These are phyloP conservation scores for Exophiala sp. DNA, from an alignment of 2,329 filamentous ascomycete genomes.

Conservation along the genomic window DNA sequence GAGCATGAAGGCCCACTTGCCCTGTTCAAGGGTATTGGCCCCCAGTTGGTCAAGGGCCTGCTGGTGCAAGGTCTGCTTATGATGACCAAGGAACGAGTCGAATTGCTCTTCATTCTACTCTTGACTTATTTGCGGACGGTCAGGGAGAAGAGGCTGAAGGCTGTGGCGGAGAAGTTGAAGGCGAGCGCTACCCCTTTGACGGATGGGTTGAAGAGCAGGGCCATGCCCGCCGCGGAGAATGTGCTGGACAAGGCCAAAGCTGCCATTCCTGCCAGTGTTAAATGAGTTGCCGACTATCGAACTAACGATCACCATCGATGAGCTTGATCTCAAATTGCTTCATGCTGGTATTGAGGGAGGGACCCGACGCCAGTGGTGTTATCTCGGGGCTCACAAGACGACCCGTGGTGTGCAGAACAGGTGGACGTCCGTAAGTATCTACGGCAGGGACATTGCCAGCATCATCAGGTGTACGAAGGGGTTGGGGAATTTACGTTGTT, in stretches of 20 bases:
- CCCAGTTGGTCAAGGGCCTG: slow-evolving; percentile 87
- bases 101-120: slow-evolving; percentile 78
- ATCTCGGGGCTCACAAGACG: neutral
- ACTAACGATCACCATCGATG: neutral
- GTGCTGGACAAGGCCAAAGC: slow-evolving; percentile 48
- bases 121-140: slow-evolving; percentile 73
- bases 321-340: neutral
- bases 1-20: slow-evolving; percentile 74
- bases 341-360: neutral
- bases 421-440: neutral
- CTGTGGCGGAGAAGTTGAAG: slow-evolving; percentile 48
- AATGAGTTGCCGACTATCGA: slow-evolving; percentile 33
- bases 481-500: too few relatives aligned
- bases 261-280: slow-evolving; percentile 43
- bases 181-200: slow-evolving; percentile 7
- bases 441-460: neutral
- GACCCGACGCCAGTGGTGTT: neutral
- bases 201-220: slow-evolving; percentile 15
- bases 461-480: neutral
- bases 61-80: slow-evolving; percentile 93
- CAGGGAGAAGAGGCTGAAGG: slow-evolving; percentile 62
- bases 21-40: slow-evolving; percentile 95
- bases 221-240: slow-evolving; percentile 24
- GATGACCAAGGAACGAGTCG: slow-evolving; percentile 98
- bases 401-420: neutral